A percentile compares a stretch with the other conserved stretches of the same genome.
phyloP scores from a whole-genome alignment of 805 yeast species.

The Yamadazyma endophytica region DNA sequence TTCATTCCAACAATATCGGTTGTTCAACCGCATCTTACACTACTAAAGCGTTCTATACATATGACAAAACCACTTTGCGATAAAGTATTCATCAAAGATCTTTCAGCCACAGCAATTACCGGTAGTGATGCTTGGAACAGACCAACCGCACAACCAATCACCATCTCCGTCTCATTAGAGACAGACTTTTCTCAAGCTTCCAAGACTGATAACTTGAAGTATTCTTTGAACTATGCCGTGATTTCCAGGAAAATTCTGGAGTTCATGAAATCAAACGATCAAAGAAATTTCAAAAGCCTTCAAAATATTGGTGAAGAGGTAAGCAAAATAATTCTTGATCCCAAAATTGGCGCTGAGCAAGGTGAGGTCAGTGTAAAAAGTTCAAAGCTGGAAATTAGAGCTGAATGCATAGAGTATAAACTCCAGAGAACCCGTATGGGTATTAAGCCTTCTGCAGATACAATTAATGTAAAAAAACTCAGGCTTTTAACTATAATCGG shows the following conservation, averaged over 20 bases:
- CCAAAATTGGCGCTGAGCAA: slow-evolving; percentile 42
- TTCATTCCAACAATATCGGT: too few species aligned
- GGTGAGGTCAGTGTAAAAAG: slow-evolving; percentile 40
- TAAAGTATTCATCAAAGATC: slow-evolving; percentile 47
- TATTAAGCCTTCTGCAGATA: slow-evolving; percentile 13
- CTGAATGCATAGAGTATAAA: slow-evolving; percentile 44
- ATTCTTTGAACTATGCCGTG: slow-evolving; percentile 86
- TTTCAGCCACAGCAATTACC: slow-evolving; percentile 58
- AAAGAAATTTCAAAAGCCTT: slow-evolving; percentile 38
- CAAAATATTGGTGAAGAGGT: slow-evolving; percentile 47
- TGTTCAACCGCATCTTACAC: too few species aligned
- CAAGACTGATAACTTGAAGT: slow-evolving; percentile 71
- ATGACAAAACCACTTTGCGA: too few species aligned
- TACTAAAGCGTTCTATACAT: too few species aligned
- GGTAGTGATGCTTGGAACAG: slow-evolving; percentile 77
- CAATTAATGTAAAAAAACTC: slow-evolving; percentile 44
- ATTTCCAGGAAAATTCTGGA: slow-evolving; percentile 62
- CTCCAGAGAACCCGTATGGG: slow-evolving; percentile 26
- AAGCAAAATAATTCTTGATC: slow-evolving; percentile 40
- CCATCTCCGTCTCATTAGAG: slow-evolving; percentile 52
- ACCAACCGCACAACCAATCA: slow-evolving; percentile 61
- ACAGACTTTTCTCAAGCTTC: slow-evolving; percentile 76
- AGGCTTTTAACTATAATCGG: slow-evolving; percentile 79
- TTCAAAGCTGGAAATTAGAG: slow-evolving; percentile 56
- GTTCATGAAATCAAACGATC: slow-evolving; percentile 42